Evolutionary conservation across 2,329 filamentous ascomycete species (phyloP).

Genomic region (Xylariales sp.): DNA sequence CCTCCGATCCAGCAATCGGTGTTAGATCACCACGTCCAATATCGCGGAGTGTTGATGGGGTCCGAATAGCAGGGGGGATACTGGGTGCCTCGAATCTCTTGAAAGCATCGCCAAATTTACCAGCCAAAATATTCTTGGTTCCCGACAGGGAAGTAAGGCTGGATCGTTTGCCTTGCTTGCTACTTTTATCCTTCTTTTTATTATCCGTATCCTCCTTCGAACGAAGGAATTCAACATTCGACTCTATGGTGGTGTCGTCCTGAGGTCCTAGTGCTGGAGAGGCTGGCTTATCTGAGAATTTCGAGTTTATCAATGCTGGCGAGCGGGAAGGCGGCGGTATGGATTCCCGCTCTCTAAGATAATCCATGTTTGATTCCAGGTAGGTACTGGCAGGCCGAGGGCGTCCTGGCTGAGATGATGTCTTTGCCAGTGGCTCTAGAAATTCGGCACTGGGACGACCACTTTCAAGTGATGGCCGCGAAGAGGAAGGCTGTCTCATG

Average conservation of each 20-base stretch:
- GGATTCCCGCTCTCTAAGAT: slow-evolving; percentile 71
- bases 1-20: slow-evolving; percentile 73
- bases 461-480: slow-evolving; percentile 67
- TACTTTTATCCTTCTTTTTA: slow-evolving; percentile 48
- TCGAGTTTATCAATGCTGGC: slow-evolving; percentile 29
- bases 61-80: slow-evolving; percentile 28
- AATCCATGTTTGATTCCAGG: slow-evolving; percentile 77
- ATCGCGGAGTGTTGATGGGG: slow-evolving; percentile 46
- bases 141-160: slow-evolving; percentile 69
- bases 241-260: slow-evolving; percentile 65
- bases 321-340: slow-evolving; percentile 36
- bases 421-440: slow-evolving; percentile 56
- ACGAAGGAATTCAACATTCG: slow-evolving; percentile 79
- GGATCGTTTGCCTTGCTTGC: slow-evolving; percentile 64
- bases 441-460: slow-evolving; percentile 62
- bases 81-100: slow-evolving; percentile 70
- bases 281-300: slow-evolving; percentile 29
- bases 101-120: slow-evolving; percentile 91
- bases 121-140: slow-evolving; percentile 78
- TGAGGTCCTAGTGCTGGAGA: slow-evolving; percentile 40
- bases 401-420: slow-evolving; percentile 47
- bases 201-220: slow-evolving; percentile 64
- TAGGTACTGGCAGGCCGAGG: slow-evolving; percentile 77
- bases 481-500: slow-evolving; percentile 41
- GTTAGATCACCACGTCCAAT: slow-evolving; percentile 51